Evolutionary conservation across 108 stramenopile genomes (phyloP), one percentile per base, ranked within the genome.

Genomic region (Cyclotella distinguenda): DNA sequence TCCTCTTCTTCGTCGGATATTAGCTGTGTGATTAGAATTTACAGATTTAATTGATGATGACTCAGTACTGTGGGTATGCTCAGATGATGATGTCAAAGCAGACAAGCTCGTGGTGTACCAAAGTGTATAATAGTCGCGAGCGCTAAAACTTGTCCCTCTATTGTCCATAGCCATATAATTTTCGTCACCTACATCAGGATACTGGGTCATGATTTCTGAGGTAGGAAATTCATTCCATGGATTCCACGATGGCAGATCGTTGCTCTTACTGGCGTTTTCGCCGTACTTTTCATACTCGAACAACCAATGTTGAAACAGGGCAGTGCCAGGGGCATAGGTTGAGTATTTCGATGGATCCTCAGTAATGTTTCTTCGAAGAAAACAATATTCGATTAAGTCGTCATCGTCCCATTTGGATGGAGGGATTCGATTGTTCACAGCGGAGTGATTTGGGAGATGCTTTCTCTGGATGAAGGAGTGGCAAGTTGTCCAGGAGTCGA

Each of bases 161-260:
- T 43, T 33, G 5, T 27, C 18, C 10, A 28, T 9, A 28, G 28
- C 23, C 4, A 44, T n/a, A 16, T 54, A 21, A 10, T 52, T 35
- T 52, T 59, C 64, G 34, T 65, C 62, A 48, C 72, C 49, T 4
- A 73, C 60, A 51, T 73, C 72, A 18, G 72, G 72, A 30, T 64
- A 73, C 11, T 12, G 21, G 16, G 49, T 55, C 64, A 73, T 58
- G 11, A 59, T 40, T 12, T 73, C 28, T 42, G 27, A 31, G 10
- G 47, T 65, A 18, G 72, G 72, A 44, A 73, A 73, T 22, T 73
- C 72, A 64, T 44, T 64, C 42, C 46, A 65, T 27, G 63, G 72
- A 73, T 65, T 42, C 27, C 43, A 64, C 7, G 25, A 48, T 34
- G 45, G 15, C 7, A n/a, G 7, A 30, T 30, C 3, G 9, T 1